Percentiles rank a stretch among this genome's conserved stretches.
Evolutionary conservation across 805 yeast species (phyloP).

Genomic region (Monosporozyma siamensis): DNA sequence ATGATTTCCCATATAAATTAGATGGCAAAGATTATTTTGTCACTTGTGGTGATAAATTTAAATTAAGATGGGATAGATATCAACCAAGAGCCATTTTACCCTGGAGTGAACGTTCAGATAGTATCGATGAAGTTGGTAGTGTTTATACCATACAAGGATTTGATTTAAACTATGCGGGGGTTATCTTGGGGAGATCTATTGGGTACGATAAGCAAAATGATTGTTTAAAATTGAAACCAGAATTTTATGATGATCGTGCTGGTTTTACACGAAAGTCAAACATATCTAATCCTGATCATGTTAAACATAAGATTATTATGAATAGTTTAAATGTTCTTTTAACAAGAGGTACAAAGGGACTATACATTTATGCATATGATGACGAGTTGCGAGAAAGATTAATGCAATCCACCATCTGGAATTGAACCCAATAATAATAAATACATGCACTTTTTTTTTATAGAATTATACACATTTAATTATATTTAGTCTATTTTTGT

Average conservation of each 20-base stretch:
- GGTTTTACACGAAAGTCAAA: slow-evolving; percentile 37
- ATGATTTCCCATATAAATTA: slow-evolving; percentile 39
- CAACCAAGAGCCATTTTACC: slow-evolving; percentile 34
- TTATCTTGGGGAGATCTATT: slow-evolving; percentile 36
- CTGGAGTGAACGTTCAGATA: slow-evolving; percentile 39
- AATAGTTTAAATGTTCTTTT: slow-evolving; percentile 38
- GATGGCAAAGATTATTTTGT: slow-evolving; percentile 40
- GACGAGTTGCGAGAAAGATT: slow-evolving; percentile 31
- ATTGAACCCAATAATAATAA: not conserved
- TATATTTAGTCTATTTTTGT: not conserved
- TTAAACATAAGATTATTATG: slow-evolving; percentile 34
- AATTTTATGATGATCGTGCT: slow-evolving; percentile 38
- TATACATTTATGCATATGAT: slow-evolving; percentile 37
- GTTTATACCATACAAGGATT: slow-evolving; percentile 42
- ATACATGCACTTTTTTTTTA: not conserved
- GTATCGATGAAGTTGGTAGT: slow-evolving; percentile 40
- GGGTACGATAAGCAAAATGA: slow-evolving; percentile 33
- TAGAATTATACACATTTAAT: not conserved
- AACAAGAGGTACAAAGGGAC: slow-evolving; percentile 38
- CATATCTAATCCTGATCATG: slow-evolving; percentile 30
- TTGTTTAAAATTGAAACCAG: slow-evolving; percentile 29
- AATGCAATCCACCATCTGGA: slow-evolving; percentile 6
- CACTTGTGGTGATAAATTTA: slow-evolving; percentile 35
- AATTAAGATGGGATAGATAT: slow-evolving; percentile 40
- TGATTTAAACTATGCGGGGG: slow-evolving; percentile 40